These are phyloP conservation scores for Carex kokanica DNA, from an alignment of 176 grass and related monocot genomes.

Conservation along the genomic window DNA sequence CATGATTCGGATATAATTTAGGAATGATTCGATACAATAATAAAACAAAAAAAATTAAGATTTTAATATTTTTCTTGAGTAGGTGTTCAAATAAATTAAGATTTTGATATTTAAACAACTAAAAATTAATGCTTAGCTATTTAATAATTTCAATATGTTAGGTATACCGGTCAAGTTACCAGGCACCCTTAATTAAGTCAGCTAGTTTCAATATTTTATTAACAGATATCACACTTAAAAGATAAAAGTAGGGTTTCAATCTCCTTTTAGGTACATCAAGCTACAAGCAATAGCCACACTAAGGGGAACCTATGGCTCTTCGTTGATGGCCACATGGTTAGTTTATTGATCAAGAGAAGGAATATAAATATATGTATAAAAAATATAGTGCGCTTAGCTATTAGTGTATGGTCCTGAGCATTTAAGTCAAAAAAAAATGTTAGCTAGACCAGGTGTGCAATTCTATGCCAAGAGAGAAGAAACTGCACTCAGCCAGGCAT, in stretches of 20 bases:
- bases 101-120: background rate
- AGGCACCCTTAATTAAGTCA: background rate
- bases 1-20: too few species aligned
- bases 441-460: slow-evolving; percentile 16
- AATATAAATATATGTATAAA: background rate
- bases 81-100: background rate
- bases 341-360: background rate
- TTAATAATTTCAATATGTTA: background rate
- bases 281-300: background rate
- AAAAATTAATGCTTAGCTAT: background rate
- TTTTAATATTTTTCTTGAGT: too few species aligned
- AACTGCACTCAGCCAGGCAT: background rate
- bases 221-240: background rate
- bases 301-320: background rate
- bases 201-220: background rate
- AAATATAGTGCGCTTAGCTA: slow-evolving; percentile 1
- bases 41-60: too few species aligned
- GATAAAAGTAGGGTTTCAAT: background rate
- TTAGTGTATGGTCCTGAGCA: slow-evolving; percentile 15
- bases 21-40: too few species aligned
- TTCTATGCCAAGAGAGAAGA: slow-evolving; percentile 25
- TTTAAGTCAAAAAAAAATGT: background rate
- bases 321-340: background rate
- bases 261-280: background rate
- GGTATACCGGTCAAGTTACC: background rate